Conservation (phyloP, 495 filamentous ascomycete genomes). For the Annulohypoxylon nitens region DNA sequence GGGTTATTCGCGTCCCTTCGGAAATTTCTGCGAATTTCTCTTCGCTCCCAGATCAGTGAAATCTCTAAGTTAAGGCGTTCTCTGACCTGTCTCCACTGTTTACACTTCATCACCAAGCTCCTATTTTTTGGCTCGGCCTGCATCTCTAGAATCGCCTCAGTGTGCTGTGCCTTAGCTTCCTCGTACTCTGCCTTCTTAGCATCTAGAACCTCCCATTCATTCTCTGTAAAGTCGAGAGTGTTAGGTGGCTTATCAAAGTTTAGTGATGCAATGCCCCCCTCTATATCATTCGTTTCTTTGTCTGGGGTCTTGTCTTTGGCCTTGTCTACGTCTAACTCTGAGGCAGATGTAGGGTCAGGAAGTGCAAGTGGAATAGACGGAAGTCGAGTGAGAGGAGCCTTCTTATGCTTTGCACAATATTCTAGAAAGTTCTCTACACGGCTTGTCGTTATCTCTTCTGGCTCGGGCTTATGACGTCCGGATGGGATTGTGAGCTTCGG, state of each 20-base stretch:
- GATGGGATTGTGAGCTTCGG: slow-evolving; percentile 26
- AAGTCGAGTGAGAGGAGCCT: slow-evolving; percentile 28
- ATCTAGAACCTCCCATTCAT: slow-evolving; percentile 20
- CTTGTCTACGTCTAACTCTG: neutral
- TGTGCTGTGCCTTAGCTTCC: slow-evolving; percentile 15
- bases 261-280: neutral
- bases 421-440: slow-evolving; percentile 20
- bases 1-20: slow-evolving; percentile 31
- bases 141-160: slow-evolving; percentile 9
- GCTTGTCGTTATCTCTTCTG: slow-evolving; percentile 33
- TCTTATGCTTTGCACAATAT: slow-evolving; percentile 24
- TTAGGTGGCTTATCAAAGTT: neutral
- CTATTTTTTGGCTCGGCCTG: slow-evolving; percentile 4
- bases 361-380: neutral
- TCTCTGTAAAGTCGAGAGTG: slow-evolving; percentile 33
- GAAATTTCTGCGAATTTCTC: slow-evolving; percentile 33
- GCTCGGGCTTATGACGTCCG: neutral
- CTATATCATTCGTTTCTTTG: neutral
- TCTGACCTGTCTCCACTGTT: neutral
- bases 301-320: neutral
- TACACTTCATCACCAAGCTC: neutral
- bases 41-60: neutral
- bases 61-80: slow-evolving; percentile 33
- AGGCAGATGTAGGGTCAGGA: neutral
- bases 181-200: slow-evolving; percentile 3